A percentile compares a stretch with the other conserved stretches of the same genome.
Conservation (phyloP, 1,284 basidiomycete species). For the Athelia sp. region DNA sequence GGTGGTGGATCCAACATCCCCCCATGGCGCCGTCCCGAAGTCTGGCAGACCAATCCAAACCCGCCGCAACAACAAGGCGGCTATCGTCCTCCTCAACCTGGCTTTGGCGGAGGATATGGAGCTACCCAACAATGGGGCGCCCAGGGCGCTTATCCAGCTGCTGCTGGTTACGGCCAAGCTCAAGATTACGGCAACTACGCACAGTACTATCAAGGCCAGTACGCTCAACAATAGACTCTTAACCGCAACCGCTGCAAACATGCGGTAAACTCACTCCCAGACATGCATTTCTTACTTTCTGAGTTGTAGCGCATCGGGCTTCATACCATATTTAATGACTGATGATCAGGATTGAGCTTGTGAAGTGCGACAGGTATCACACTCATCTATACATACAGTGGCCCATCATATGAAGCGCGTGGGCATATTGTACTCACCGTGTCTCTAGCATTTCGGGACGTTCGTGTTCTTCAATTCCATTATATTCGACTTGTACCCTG, state of each 20-base stretch:
- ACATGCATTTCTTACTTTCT: conserved; percentile 1
- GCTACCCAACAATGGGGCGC: conserved; percentile 33
- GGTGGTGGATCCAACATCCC: conserved; percentile 77
- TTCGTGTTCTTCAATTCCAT: not conserved
- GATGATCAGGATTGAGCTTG: not conserved
- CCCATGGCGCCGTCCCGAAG: conserved; percentile 83
- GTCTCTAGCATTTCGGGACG: not conserved
- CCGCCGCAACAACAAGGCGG: conserved; percentile 42
- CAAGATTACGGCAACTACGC: conserved; percentile 73
- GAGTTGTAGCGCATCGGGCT: not conserved
- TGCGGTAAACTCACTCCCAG: not conserved
- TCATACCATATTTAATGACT: not conserved
- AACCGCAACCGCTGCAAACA: not conserved
- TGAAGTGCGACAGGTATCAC: not conserved
- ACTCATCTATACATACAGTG: not conserved
- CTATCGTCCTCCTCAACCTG: conserved; percentile 49
- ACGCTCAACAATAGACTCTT: conserved; percentile 66
- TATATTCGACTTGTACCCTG: too few species aligned
- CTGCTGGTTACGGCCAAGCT: conserved; percentile 40
- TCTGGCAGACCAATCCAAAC: conserved; percentile 60
- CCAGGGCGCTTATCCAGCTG: conserved; percentile 35
- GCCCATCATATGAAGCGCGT: not conserved
- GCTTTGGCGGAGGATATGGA: conserved; percentile 38
- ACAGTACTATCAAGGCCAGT: conserved; percentile 79
- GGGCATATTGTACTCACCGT: not conserved